Evolutionary conservation across 306 rosid genomes (phyloP), one percentile per base, ranked within the genome.

Genomic region (Arachis hypogaea): DNA sequence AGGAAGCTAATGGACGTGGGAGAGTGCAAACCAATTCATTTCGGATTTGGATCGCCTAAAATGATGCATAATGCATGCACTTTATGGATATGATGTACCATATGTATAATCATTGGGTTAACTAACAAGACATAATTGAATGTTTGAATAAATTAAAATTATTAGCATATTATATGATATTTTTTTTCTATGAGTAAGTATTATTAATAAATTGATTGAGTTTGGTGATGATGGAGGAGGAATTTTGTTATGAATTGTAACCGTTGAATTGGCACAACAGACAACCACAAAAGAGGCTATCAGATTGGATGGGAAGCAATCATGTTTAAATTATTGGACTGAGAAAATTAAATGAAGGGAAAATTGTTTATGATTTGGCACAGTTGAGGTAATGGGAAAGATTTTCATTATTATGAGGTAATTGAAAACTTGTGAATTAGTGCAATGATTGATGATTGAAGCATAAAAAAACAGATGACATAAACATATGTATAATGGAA

Each of bases 241-340:
- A 59, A 41, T 47, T 36, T 5, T 59, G 11, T 43, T 6, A 7
- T 45, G 46, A 59, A 58, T 60, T 77, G 45, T 28, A 59, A 59
- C 69, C 80, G 66, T 69, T 52, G 71, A 61, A 69, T 43, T 10
- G 52, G 57, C 59, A 68, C 22, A 69, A 44, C 22, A 68, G 49
- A 77, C 69, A 68, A 77, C 47, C 75, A 60, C 74, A 59, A 45
- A 57, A 45, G 67, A 30, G 9, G 40, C 67, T 30, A 41, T 74
- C 43, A 42, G 36, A 54, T 63, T 63, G 60, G 36, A 51, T 50
- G 54, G 18, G 22, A 74, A 41, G 57, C 43, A 63, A 63, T 51
- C 30, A 3, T 22, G 66, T 56, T 75, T 33, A 52, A 75, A 28
- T 74, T 12, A 66, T 75, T 66, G 51, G 60, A 42, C 12, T 4